phyloP scores from a whole-genome alignment of 2,329 filamentous ascomycete genomes.

The Xylariomycetidae sp. region DNA sequence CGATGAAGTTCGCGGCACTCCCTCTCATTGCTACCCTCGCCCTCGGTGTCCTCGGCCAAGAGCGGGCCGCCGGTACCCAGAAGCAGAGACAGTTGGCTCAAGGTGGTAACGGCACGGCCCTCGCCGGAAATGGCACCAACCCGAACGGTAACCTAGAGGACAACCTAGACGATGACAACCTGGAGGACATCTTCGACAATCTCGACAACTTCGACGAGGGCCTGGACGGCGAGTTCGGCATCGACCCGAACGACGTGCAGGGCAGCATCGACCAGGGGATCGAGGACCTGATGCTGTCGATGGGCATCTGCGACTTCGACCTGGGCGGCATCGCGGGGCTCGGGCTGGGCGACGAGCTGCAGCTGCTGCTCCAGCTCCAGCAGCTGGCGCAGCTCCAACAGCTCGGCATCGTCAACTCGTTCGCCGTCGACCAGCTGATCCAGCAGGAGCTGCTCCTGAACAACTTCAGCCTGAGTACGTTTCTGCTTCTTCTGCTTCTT shows the following conservation, averaged over 20 bases:
- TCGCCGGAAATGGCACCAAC: neutral
- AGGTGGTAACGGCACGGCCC: neutral
- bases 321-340: conserved; percentile 15
- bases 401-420: conserved; percentile 20
- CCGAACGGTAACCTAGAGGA: conserved; percentile 9
- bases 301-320: conserved; percentile 24
- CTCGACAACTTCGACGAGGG: conserved; percentile 1
- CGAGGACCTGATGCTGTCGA: conserved; percentile 16
- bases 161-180: conserved; percentile 11
- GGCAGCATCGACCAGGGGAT: conserved; percentile 13
- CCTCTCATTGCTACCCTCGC: conserved; percentile 19
- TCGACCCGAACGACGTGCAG: conserved; percentile 14
- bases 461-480: conserved; percentile 19
- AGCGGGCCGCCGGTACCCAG: too few relatives aligned
- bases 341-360: conserved; percentile 18
- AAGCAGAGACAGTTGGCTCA: neutral
- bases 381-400: conserved; percentile 21
- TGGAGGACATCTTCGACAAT: conserved; percentile 9
- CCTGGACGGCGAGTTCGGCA: conserved; percentile 5
- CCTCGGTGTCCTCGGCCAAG: too few relatives aligned
- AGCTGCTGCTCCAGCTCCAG: conserved; percentile 24
- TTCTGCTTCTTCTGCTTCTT: too few relatives aligned
- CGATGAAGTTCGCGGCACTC: conserved; percentile 19
- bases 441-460: conserved; percentile 18
- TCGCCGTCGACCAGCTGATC: conserved; percentile 18